These are phyloP conservation scores for Dactylorhiza incarnata DNA, from an alignment of 106 monocot species.

Conservation along the genomic window DNA sequence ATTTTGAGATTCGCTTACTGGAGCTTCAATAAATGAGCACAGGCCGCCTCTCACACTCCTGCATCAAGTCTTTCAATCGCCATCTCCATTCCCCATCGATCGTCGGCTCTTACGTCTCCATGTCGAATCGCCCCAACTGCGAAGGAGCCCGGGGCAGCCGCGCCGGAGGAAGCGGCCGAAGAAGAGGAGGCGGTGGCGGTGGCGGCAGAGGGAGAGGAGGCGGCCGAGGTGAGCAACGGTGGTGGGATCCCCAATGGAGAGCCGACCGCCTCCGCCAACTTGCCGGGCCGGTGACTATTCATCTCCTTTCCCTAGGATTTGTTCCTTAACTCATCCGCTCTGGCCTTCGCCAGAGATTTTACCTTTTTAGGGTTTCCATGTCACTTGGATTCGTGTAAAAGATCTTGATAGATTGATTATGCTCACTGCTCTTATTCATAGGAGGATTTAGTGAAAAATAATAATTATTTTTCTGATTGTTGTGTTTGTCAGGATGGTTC, in stretches of 20 bases:
- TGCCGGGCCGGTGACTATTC: constrained; percentile 16
- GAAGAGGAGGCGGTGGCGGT: constrained; percentile 7
- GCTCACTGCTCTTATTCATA: background rate
- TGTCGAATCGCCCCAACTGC: constrained; percentile 64
- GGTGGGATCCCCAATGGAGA: constrained; percentile 30
- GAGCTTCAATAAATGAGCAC: background rate
- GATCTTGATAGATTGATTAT: background rate
- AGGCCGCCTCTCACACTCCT: background rate
- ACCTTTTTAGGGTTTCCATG: background rate
- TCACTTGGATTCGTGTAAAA: background rate
- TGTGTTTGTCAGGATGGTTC: background rate
- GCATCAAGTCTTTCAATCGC: constrained; percentile 1
- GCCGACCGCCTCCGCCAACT: constrained; percentile 22
- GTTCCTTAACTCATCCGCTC: background rate
- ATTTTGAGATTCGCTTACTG: no score
- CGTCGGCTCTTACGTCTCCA: constrained; percentile 12
- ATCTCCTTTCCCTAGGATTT: constrained; percentile 11
- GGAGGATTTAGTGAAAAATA: background rate
- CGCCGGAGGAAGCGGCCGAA: constrained; percentile 21
- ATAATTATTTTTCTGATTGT: background rate
- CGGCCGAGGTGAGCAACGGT: constrained; percentile 17
- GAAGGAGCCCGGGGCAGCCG: constrained; percentile 17
- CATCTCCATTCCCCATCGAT: background rate
- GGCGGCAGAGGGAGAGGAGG: background rate
- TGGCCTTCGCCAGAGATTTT: background rate